Percentiles rank a stretch among this genome's conserved stretches.
phyloP scores from a whole-genome alignment of 2,329 filamentous ascomycete genomes.

The Paecilomyces sp. region DNA sequence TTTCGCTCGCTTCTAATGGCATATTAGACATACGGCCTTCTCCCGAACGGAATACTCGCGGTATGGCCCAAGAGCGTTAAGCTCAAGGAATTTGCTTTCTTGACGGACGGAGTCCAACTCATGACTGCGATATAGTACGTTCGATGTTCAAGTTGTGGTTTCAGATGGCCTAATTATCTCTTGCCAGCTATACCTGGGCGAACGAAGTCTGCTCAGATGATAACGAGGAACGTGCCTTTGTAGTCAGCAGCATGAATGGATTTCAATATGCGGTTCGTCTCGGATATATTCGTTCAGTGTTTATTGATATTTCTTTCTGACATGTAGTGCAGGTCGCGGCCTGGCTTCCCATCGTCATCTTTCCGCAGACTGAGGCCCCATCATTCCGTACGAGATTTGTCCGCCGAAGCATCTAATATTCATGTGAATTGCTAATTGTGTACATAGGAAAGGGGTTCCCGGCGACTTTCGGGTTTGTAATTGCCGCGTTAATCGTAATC shows the following conservation, averaged over 20 bases:
- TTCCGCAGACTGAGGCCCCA: background rate
- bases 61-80: conserved; percentile 8
- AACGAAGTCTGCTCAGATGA: conserved; percentile 22
- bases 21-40: conserved; percentile 16
- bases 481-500: background rate
- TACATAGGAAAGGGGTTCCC: background rate
- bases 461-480: background rate
- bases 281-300: background rate
- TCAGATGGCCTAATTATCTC: background rate
- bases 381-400: background rate
- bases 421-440: background rate
- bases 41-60: conserved; percentile 25
- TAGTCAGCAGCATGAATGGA: conserved; percentile 53
- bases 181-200: conserved; percentile 10
- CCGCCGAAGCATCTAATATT: background rate
- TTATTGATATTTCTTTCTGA: background rate
- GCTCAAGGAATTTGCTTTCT: conserved; percentile 7
- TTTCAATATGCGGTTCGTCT: conserved; percentile 10
- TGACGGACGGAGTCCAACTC: conserved; percentile 11
- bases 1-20: background rate
- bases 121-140: conserved; percentile 30
- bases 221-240: conserved; percentile 14
- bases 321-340: background rate
- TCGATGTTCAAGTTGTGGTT: background rate
- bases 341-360: background rate